Base-by-base conservation (phyloP, 164 flowering plant species). In the Pachysandra terminalis region DNA sequence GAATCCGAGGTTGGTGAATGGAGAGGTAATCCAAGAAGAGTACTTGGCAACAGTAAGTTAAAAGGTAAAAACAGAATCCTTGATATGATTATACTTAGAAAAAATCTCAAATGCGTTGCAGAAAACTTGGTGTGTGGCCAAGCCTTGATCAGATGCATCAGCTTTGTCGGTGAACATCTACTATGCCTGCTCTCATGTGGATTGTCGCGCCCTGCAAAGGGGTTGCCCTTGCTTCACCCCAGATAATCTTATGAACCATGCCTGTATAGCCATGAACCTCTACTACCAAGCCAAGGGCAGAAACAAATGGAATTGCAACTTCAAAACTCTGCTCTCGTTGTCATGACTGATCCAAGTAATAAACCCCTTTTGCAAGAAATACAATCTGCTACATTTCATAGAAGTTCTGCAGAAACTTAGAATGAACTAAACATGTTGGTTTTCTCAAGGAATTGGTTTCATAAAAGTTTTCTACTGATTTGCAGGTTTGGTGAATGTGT, bases 21-120 rank as follows among this genome's bases (percentile, higher is more conserved):
- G 57, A 19, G n/a, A n/a, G n/a, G n/a, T n/a, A n/a, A n/a, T n/a
- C n/a, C n/a, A n/a, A n/a, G n/a, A n/a, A n/a, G n/a, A n/a, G n/a
- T n/a, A n/a, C n/a, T n/a, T n/a, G n/a, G n/a, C n/a, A n/a, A n/a
- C n/a, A 14, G 23, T 54, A 8, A 54, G 23, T 19, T 5, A 54
- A 54, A 54, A 2, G 10, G 45, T n/a, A n/a, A n/a, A n/a, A 40
- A 54, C n/a, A 68, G 68, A 49, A 26, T 25, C 69, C 71, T 10
- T 73, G 70, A 68, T 77, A 74, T 19, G 69, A 40, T n/a, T n/a
- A n/a, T n/a, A 40, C 10, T 73, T 45, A 72, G 74, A 13, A 77
- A n/a, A n/a, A n/a, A n/a, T n/a, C 67, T 24, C 74, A 76, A 2
- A 37, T 58, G 19, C 5, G 67, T n/a, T n/a, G n/a, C n/a, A n/a